Percentiles rank a stretch among this genome's conserved stretches.
Conservation (phyloP, 441 rosid species). For the Bruguiera hainesii region DNA sequence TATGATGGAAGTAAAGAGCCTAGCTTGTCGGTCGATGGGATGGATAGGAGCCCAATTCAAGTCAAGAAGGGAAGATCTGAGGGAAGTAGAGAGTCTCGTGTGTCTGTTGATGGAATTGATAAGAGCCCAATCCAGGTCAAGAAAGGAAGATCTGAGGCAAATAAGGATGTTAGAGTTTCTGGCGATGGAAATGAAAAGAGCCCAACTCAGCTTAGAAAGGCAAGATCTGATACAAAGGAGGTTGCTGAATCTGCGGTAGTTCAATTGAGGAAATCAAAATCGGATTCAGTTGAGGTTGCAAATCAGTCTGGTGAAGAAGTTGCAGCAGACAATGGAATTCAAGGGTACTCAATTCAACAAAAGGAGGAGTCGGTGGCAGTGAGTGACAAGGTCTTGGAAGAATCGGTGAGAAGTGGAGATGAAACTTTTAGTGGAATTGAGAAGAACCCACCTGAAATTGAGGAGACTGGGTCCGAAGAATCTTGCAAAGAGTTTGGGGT, state of each 20-base stretch:
- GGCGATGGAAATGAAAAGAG: slow-evolving; percentile 34
- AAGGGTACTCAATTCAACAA: slow-evolving; percentile 15
- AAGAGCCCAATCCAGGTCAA: slow-evolving; percentile 37
- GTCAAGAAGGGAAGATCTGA: slow-evolving; percentile 32
- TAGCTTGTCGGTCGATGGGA: slow-evolving; percentile 22
- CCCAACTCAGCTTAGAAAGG: slow-evolving; percentile 32
- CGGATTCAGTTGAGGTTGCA: slow-evolving; percentile 9
- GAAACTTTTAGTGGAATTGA: slow-evolving; percentile 26
- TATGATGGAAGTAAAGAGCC: slow-evolving; percentile 25
- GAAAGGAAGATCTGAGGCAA: slow-evolving; percentile 36
- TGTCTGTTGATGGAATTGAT: slow-evolving; percentile 29
- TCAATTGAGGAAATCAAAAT: slow-evolving; percentile 19
- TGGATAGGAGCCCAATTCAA: slow-evolving; percentile 29
- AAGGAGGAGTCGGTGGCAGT: slow-evolving; percentile 13
- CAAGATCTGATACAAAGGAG: slow-evolving; percentile 33
- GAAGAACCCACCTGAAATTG: slow-evolving; percentile 29
- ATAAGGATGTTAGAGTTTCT: slow-evolving; percentile 18
- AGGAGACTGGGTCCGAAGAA: slow-evolving; percentile 40
- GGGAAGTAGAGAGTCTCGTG: slow-evolving; percentile 18
- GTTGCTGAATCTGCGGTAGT: slow-evolving; percentile 15
- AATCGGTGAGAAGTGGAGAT: slow-evolving; percentile 1
- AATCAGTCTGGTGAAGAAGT: slow-evolving; percentile 15
- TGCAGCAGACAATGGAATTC: slow-evolving; percentile 19
- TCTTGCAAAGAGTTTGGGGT: slow-evolving; percentile 44
- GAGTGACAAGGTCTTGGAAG: slow-evolving; percentile 16